Conservation (phyloP, 352 stramenopile genomes). For the Phytophthora citricola region DNA sequence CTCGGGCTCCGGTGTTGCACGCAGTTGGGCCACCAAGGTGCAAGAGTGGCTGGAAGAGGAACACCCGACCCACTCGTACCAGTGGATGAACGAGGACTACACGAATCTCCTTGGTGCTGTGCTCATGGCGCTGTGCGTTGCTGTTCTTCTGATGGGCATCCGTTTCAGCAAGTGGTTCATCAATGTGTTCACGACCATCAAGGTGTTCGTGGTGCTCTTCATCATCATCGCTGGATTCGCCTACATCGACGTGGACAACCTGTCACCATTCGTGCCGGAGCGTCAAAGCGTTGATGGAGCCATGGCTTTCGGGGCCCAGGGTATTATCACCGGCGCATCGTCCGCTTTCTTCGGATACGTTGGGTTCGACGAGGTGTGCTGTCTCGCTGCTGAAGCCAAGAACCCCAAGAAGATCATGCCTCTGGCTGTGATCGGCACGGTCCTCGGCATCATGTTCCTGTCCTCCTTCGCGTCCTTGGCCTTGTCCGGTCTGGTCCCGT, state of each 20-base stretch:
- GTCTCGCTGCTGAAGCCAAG: constrained; percentile 84
- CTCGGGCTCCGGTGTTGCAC: constrained; percentile 89
- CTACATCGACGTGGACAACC: constrained; percentile 81
- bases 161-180: constrained; percentile 91
- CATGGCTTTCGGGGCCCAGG: constrained; percentile 48
- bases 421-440: constrained; percentile 79
- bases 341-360: constrained; percentile 95
- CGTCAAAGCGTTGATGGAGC: constrained; percentile 35
- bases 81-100: constrained; percentile 67
- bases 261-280: constrained; percentile 83
- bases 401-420: constrained; percentile 86
- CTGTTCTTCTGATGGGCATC: constrained; percentile 82
- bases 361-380: constrained; percentile 95
- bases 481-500: constrained; percentile 81
- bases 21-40: constrained; percentile 93
- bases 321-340: constrained; percentile 82
- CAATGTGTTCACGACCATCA: constrained; percentile 87
- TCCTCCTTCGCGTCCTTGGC: constrained; percentile 82
- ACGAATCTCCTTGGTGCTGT: constrained; percentile 65
- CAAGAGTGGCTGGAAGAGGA: constrained; percentile 66
- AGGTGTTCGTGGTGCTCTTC: constrained; percentile 89
- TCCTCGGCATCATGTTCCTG: constrained; percentile 81
- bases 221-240: constrained; percentile 92
- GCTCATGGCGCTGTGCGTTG: constrained; percentile 76
- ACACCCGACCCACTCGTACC: constrained; percentile 43